Base-by-base conservation (phyloP, 2,329 filamentous ascomycete species). In the Pseudocercospora crystallina region DNA sequence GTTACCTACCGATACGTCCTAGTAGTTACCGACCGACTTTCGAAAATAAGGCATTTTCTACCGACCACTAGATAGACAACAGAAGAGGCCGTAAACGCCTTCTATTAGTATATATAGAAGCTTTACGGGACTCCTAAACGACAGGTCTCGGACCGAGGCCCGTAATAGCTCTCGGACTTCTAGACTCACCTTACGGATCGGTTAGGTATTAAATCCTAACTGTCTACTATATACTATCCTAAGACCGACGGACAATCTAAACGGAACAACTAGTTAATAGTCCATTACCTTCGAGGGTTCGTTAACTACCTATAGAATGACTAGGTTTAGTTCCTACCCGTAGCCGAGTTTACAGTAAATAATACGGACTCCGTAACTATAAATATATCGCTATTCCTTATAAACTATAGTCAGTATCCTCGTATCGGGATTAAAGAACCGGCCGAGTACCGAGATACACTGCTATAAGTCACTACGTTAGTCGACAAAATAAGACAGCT, bases 291-390 rank as follows among this genome's bases (percentile, higher is more conserved):
- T 13, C 3, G 11, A 5, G 8, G 5, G 2, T 45, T 34, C n/a
- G 11, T 45, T n/a, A 35, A 34, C 10, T 45, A 45, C 33, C 20
- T 14, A 2, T 37, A 45, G n/a, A 34, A 45, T 5, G n/a, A 45
- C 32, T 45, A 45, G 43, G 12, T 26, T 5, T 20, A 45, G 13
- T 26, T 4, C 20, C 20, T 26, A 26, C 20, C 20, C 7, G 7
- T 7, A 4, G 7, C 20, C 4, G 20, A 45, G 17, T 45, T 45
- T 29, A 29, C 20, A 5, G 32, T n/a, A 3, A 45, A 45, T 36
- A 45, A 45, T 26, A 26, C 8, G 5, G 9, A 13, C 7, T 45
- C n/a, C 4, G 15, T 17, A 17, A 35, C 15, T 26, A 45, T 33
- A 35, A 36, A 31, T 13, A 36, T 45, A 31, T 45, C 14, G 13